Percentiles rank a stretch among this genome's conserved stretches.
Evolutionary conservation across 768 basidiomycete species (phyloP).

Genomic region (Coprinellus micaceus): DNA sequence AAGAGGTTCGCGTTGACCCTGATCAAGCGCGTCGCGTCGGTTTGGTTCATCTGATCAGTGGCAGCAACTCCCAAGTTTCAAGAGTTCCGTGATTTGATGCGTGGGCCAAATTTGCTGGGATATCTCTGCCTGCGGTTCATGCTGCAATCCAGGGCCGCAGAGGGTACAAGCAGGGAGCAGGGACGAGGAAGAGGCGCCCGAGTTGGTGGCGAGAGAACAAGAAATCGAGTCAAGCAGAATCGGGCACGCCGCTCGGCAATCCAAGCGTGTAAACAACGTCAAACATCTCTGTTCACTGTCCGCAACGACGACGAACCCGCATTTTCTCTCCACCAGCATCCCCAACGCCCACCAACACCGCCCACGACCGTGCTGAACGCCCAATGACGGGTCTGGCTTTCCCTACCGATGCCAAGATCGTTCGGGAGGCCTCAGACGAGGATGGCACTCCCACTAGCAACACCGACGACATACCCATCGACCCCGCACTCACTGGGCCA

Average conservation of each 20-base stretch:
- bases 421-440: constrained; percentile 58
- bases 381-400: constrained; percentile 64
- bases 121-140: background rate
- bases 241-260: constrained; percentile 3
- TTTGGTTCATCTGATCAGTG: constrained; percentile 1
- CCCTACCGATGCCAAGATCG: constrained; percentile 41
- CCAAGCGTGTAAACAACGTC: constrained; percentile 28
- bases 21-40: constrained; percentile 2
- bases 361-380: constrained; percentile 17
- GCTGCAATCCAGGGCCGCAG: background rate
- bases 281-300: constrained; percentile 42
- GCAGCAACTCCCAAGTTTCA: background rate
- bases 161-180: background rate
- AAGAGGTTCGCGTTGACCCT: background rate
- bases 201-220: background rate
- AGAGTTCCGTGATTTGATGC: constrained; percentile 2
- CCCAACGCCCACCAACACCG: constrained; percentile 12
- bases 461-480: constrained; percentile 72
- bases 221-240: background rate
- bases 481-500: constrained; percentile 62
- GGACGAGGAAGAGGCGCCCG: background rate
- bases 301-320: constrained; percentile 35
- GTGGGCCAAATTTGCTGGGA: background rate
- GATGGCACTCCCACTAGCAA: constrained; percentile 55
- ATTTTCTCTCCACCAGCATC: constrained; percentile 11